Evolutionary conservation across 2,329 filamentous ascomycete genomes (phyloP).

Genomic region (Colletotrichum truncatum): DNA sequence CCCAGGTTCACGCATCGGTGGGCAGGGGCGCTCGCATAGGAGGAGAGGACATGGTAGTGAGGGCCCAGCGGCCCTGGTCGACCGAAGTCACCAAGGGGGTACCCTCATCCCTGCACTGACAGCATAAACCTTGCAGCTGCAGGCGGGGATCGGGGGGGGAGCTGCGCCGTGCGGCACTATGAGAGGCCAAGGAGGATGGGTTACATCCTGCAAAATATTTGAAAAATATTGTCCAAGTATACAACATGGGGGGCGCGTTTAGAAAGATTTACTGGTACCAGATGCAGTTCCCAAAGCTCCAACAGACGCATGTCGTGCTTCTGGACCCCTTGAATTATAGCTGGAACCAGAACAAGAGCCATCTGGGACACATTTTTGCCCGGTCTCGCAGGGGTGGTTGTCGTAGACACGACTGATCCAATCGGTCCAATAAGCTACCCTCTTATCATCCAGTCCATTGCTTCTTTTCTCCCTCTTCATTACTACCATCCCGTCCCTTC

Average conservation of each 20-base stretch:
- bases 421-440: not conserved
- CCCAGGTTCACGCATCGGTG: conserved; percentile 1
- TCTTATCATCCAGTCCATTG: not conserved
- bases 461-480: conserved; percentile 12
- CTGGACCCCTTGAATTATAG: not conserved
- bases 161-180: conserved; percentile 8
- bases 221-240: not conserved
- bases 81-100: not conserved
- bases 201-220: not conserved
- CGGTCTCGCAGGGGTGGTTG: not conserved
- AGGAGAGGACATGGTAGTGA: not conserved
- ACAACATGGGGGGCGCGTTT: not conserved
- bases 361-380: not conserved
- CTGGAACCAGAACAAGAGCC: not conserved
- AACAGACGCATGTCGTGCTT: not conserved
- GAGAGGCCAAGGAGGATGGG: not conserved
- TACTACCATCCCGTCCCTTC: not conserved
- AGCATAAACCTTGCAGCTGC: not conserved
- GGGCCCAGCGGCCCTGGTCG: not conserved
- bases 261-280: not conserved
- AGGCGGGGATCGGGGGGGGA: conserved; percentile 11
- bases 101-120: not conserved
- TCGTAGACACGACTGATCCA: not conserved
- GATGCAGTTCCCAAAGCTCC: not conserved
- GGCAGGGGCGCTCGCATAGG: not conserved